Evolutionary conservation across 1,139 yeast species (phyloP).

Genomic region (Yamadazyma siamensis): DNA sequence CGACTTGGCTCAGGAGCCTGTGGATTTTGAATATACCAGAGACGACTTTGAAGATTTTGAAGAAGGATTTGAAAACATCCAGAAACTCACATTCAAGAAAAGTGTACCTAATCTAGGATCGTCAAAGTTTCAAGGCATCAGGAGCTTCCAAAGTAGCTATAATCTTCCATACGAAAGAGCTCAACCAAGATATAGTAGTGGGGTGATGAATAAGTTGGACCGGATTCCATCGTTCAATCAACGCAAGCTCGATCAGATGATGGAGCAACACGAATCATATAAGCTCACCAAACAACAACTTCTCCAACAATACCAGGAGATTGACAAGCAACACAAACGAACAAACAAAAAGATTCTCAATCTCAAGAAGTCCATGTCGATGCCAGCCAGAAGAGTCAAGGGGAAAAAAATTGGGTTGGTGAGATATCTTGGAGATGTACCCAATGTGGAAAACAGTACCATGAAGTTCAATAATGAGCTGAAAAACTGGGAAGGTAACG

Average conservation of each 20-base stretch:
- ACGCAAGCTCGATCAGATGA: slow-evolving; percentile 12
- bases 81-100: slow-evolving; percentile 14
- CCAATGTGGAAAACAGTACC: slow-evolving; percentile 14
- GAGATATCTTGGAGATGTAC: slow-evolving; percentile 27
- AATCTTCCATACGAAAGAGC: slow-evolving; percentile 10
- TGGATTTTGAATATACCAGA: slow-evolving; percentile 35
- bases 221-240: slow-evolving; percentile 39
- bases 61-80: slow-evolving; percentile 25
- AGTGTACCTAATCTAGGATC: slow-evolving; percentile 26
- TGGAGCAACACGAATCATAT: slow-evolving; percentile 13
- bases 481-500: slow-evolving; percentile 69
- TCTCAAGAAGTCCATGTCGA: slow-evolving; percentile 14
- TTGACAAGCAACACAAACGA: slow-evolving; percentile 15
- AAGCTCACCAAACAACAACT: slow-evolving; percentile 13
- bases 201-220: slow-evolving; percentile 36
- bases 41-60: slow-evolving; percentile 42
- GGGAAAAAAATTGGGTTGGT: slow-evolving; percentile 29
- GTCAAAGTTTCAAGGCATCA: slow-evolving; percentile 4
- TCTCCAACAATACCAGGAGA: slow-evolving; percentile 15
- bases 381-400: slow-evolving; percentile 7
- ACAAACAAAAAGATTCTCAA: slow-evolving; percentile 13
- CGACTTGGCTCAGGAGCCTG: slow-evolving; percentile 26
- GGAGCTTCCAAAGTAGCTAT: slow-evolving; percentile 9
- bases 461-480: slow-evolving; percentile 57
- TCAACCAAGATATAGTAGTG: slow-evolving; percentile 25